These are phyloP conservation scores for Castanospermum australe DNA, from an alignment of 306 rosid genomes.

Conservation along the genomic window DNA sequence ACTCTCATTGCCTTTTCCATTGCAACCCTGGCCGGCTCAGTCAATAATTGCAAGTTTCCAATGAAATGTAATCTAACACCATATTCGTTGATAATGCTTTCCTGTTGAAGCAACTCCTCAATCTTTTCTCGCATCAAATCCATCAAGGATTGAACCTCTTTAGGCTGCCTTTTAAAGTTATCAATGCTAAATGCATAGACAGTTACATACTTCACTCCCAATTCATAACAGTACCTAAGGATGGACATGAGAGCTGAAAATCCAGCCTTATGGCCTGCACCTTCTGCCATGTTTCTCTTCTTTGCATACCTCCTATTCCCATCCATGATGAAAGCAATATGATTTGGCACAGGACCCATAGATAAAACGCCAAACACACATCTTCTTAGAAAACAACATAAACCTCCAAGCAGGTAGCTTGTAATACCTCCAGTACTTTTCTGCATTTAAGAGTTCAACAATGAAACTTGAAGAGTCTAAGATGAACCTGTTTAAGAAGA, in stretches of 20 bases:
- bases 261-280: conserved; percentile 71
- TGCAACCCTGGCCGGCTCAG: conserved; percentile 52
- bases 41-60: conserved; percentile 61
- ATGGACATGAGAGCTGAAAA: conserved; percentile 51
- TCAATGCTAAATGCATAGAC: conserved; percentile 91
- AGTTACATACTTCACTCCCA: conserved; percentile 62
- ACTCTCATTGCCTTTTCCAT: conserved; percentile 72
- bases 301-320: conserved; percentile 84
- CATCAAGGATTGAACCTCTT: conserved; percentile 65
- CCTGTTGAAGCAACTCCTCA: conserved; percentile 54
- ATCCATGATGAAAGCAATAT: conserved; percentile 90
- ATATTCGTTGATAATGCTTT: conserved; percentile 49
- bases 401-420: conserved; percentile 30
- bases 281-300: conserved; percentile 46
- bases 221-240: conserved; percentile 66
- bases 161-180: conserved; percentile 63
- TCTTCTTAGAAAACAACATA: conserved; percentile 48
- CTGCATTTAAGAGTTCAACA: conserved; percentile 42
- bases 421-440: conserved; percentile 16
- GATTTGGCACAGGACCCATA: no score
- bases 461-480: neutral
- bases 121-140: conserved; percentile 74
- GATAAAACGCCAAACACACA: conserved; percentile 52
- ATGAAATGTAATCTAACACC: conserved; percentile 65
- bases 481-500: conserved; percentile 25